A percentile compares a stretch with the other conserved stretches of the same genome.
phyloP scores from a whole-genome alignment of 495 filamentous ascomycete species.

The Eremomyces bilateralis region DNA sequence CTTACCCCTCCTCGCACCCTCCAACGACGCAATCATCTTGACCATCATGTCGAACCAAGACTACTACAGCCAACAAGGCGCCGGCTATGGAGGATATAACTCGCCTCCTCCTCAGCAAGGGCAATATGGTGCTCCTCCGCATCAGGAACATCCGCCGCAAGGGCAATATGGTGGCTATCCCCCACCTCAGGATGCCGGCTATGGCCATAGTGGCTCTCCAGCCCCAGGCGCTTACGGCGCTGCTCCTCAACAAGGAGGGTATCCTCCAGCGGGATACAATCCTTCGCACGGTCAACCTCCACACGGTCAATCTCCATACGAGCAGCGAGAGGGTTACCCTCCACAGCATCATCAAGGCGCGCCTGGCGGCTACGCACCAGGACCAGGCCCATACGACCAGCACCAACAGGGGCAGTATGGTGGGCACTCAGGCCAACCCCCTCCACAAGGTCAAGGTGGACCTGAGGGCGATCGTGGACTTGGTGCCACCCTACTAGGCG shows the following conservation, averaged over 20 bases:
- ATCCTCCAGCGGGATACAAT: constrained; percentile 4
- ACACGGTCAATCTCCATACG: constrained; percentile 7
- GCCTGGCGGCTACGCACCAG: constrained; percentile 6
- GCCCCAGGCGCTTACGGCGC: background rate
- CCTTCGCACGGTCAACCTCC: constrained; percentile 7
- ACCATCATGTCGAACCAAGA: constrained; percentile 3
- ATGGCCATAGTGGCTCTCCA: background rate
- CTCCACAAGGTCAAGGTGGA: constrained; percentile 8
- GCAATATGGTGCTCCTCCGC: constrained; percentile 2
- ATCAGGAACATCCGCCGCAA: constrained; percentile 3
- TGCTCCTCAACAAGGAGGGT: background rate
- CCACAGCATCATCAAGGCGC: constrained; percentile 10
- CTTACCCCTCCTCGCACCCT: too few species aligned
- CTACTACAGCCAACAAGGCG: background rate
- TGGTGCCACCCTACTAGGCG: constrained; percentile 30
- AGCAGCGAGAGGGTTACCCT: constrained; percentile 9
- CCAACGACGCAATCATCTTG: too few species aligned
- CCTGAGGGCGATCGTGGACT: constrained; percentile 29
- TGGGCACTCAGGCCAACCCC: constrained; percentile 4
- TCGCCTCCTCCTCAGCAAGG: constrained; percentile 6
- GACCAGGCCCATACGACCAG: constrained; percentile 9
- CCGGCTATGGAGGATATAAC: constrained; percentile 1
- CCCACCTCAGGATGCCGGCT: constrained; percentile 2
- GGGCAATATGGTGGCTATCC: constrained; percentile 10
- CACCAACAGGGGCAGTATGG: constrained; percentile 6